Conservation (phyloP, 2,329 filamentous ascomycete genomes). For the Raffaelea deltoideospora region DNA sequence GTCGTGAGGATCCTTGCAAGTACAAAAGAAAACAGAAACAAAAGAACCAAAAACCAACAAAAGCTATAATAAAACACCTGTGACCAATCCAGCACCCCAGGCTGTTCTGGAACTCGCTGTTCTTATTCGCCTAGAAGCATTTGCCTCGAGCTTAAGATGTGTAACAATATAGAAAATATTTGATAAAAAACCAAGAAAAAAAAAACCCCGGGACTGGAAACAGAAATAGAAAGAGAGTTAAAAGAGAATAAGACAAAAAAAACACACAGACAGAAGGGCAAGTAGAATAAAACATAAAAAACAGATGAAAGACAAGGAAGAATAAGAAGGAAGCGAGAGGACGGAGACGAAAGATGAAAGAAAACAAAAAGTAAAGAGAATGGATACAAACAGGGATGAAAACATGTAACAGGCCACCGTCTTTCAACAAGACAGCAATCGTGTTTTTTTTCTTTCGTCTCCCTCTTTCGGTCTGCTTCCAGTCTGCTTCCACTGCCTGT, state of each 20-base stretch:
- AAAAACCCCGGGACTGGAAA: neutral
- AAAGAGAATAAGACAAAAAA: neutral
- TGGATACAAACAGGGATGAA: no score
- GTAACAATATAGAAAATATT: no score
- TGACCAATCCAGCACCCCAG: no score
- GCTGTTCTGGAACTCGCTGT: no score
- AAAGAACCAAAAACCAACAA: neutral
- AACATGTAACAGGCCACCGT: no score
- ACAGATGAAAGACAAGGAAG: neutral
- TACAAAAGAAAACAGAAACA: neutral
- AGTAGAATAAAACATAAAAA: neutral
- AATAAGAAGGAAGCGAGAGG: neutral
- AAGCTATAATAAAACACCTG: no score
- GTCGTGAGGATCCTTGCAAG: neutral
- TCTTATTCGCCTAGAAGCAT: no score
- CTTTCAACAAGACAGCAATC: no score
- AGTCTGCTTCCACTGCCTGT: no score
- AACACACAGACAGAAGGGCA: neutral
- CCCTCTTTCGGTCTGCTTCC: no score
- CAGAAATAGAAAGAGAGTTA: neutral
- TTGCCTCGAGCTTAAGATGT: no score
- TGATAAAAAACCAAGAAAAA: neutral
- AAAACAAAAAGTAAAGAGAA: neutral
- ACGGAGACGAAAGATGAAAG: neutral
- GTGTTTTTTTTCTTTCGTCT: no score